Evolutionary conservation across 768 basidiomycete genomes (phyloP).

Genomic region (Pholiota molesta): DNA sequence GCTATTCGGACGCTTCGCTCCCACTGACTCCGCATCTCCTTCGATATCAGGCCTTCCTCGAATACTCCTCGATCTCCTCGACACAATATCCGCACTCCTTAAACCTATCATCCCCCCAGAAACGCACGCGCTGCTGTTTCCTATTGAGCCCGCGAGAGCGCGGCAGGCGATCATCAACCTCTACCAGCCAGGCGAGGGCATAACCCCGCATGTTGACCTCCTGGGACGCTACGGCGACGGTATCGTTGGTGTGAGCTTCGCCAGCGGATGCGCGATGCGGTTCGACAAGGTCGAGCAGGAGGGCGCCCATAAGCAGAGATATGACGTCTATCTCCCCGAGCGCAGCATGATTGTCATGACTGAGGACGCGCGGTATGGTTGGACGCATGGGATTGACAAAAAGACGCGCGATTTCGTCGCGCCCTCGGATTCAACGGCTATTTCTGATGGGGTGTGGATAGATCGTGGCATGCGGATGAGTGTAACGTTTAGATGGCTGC

Average conservation of each 20-base stretch:
- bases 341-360: conserved; percentile 78
- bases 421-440: conserved; percentile 10
- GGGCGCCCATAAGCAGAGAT: conserved; percentile 10
- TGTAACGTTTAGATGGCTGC: conserved; percentile 86
- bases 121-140: conserved; percentile 65
- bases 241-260: conserved; percentile 85
- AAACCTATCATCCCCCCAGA: conserved; percentile 49
- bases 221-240: conserved; percentile 85
- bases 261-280: conserved; percentile 80
- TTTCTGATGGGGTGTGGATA: conserved; percentile 39
- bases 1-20: conserved; percentile 70
- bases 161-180: conserved; percentile 91
- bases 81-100: conserved; percentile 50
- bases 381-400: conserved; percentile 87
- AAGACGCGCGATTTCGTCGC: conserved; percentile 62
- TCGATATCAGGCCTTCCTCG: conserved; percentile 53
- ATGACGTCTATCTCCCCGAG: conserved; percentile 72
- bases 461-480: conserved; percentile 67
- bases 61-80: conserved; percentile 56
- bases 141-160: conserved; percentile 46
- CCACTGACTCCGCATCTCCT: conserved; percentile 10
- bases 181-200: conserved; percentile 89
- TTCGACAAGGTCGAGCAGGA: conserved; percentile 46
- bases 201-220: conserved; percentile 86
- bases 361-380: conserved; percentile 80